These are phyloP conservation scores for Penicillium maclennaniae DNA, from an alignment of 495 filamentous ascomycete genomes.

Conservation along the genomic window DNA sequence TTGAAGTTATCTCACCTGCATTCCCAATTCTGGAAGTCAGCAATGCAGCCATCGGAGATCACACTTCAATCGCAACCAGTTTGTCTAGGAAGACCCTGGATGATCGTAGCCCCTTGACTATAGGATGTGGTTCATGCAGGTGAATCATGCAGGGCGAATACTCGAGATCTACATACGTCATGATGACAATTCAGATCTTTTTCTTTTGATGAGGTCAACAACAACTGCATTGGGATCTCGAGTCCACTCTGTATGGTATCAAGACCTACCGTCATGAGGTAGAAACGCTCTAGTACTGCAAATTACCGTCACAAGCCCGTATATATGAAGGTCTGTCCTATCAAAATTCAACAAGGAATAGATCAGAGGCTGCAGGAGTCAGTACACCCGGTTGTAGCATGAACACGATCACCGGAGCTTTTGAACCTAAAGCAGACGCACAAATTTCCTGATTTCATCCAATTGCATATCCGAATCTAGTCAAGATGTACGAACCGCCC, in stretches of 20 bases:
- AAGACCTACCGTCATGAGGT: no score
- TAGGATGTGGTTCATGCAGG: background rate
- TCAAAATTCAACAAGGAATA: background rate
- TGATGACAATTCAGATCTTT: background rate
- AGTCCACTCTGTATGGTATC: no score
- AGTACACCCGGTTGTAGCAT: background rate
- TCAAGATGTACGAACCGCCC: background rate
- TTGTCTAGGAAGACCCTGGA: background rate
- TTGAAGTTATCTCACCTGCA: background rate
- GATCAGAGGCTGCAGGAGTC: background rate
- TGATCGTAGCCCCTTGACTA: background rate
- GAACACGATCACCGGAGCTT: background rate
- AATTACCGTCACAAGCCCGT: background rate
- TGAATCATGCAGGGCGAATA: background rate
- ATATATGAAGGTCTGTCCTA: background rate
- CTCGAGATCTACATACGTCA: background rate
- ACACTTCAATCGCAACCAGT: background rate
- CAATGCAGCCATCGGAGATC: background rate
- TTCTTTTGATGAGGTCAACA: background rate
- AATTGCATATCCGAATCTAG: background rate
- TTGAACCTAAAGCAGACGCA: background rate
- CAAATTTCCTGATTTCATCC: background rate
- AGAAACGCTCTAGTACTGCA: background rate
- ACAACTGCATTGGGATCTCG: no score
- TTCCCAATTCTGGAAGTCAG: background rate